Base-by-base conservation (phyloP, 23 red algal species). In the Gracilaria gracilis region DNA sequence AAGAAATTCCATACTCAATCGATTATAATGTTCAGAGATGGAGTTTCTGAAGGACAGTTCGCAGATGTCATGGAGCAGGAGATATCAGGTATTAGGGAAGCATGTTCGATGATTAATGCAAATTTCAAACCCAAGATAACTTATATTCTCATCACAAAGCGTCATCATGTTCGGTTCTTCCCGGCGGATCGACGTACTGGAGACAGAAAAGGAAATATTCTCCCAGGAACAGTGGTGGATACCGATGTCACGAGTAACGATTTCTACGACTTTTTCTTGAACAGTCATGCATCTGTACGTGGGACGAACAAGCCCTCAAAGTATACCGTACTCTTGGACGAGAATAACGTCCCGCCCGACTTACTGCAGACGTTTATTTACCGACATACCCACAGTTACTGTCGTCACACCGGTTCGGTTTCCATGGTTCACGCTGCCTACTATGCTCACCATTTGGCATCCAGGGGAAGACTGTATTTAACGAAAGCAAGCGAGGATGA, bases 1-100 rank as follows among this genome's bases (percentile, higher is more conserved):
- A 38, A 49, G 62, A 85, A 44, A 49, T 47, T 35, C 20, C 89
- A 84, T 19, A 65, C 79, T 11, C 17, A 77, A 6, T 31, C 78
- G n/a, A 75, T 93, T 27, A 83, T 93, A 48, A 84, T 93, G 89
- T 93, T 84, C 79, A 50, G 89, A n/a, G 89, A 93, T 76, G 89
- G 89, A 11, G 89, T 93, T 23, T 83, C 89, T 33, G 89, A 93
- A 74, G 79, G 79, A n/a, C 89, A 93, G 65, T 93, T 83, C 70
- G 28, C 83, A 59, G 67, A 84, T 8, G 89, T 93, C 17, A 70
- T 93, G 62, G 37, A 93, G 20, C n/a, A 74, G 19, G 89, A 93
- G 44, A 25, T 93, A 39, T 27, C 5, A 0, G 29, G 49, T 20
- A 44, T 93, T 31, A 78, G 80, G 12, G 4, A 35, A 32, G 65